Evolutionary conservation across 306 rosid genomes (phyloP).

Genomic region (Comarum palustre): DNA sequence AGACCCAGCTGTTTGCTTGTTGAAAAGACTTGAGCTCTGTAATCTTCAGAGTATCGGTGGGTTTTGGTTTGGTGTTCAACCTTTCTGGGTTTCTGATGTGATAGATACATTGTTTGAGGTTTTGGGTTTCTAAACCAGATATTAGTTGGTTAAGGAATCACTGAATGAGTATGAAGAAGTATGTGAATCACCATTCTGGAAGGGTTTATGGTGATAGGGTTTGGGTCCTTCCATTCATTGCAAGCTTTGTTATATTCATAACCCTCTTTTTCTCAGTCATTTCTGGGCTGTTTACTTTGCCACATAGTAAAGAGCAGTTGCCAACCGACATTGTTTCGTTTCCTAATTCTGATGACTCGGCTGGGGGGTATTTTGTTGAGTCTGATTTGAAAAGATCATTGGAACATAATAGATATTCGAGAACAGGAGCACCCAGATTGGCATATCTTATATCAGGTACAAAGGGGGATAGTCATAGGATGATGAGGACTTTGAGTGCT

Average conservation of each 20-base stretch:
- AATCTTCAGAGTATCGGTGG: constrained; percentile 27
- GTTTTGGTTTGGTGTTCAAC: constrained; percentile 31
- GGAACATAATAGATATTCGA: constrained; percentile 25
- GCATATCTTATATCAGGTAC: constrained; percentile 97
- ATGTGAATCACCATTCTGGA: constrained; percentile 65
- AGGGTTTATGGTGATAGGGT: constrained; percentile 77
- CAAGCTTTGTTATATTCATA: constrained; percentile 65
- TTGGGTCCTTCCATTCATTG: constrained; percentile 82
- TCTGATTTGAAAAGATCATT: constrained; percentile 50
- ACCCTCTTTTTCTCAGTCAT: constrained; percentile 60
- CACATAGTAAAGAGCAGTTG: constrained; percentile 50
- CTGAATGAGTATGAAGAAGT: constrained; percentile 75
- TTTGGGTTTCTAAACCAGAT: constrained; percentile 24
- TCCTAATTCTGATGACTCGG: constrained; percentile 49
- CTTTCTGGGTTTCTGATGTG: constrained; percentile 29
- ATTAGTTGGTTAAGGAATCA: constrained; percentile 16
- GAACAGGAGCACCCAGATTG: constrained; percentile 60
- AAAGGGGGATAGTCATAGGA: constrained; percentile 88
- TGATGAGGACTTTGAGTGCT: constrained; percentile 93
- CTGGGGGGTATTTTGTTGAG: constrained; percentile 69
- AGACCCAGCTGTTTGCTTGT: constrained; percentile 9
- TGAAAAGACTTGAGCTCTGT: constrained; percentile 26
- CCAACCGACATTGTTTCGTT: constrained; percentile 55
- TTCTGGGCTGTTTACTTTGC: constrained; percentile 48
- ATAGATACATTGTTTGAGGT: constrained; percentile 19